Conservation (phyloP, 768 basidiomycete genomes). For the Peribolospora kevripleyi region DNA sequence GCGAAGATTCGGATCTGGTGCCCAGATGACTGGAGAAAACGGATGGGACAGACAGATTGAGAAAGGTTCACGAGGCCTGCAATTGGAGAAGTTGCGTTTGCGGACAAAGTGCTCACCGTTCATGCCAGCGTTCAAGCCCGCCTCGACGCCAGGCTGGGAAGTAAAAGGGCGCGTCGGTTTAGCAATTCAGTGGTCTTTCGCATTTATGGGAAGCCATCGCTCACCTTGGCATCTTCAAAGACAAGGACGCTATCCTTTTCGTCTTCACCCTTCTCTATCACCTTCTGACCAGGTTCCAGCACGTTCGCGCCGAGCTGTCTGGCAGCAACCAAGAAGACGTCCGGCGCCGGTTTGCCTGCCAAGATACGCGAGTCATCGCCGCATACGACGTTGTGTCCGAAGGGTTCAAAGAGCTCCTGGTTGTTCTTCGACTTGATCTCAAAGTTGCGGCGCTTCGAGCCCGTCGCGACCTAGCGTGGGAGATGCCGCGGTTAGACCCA, state of each 20-base stretch:
- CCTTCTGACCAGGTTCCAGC: constrained; percentile 13
- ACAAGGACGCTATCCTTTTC: constrained; percentile 44
- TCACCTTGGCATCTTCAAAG: constrained; percentile 44
- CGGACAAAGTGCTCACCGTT: constrained; percentile 28
- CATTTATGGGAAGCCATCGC: too few relatives aligned
- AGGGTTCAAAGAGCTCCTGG: constrained; percentile 32
- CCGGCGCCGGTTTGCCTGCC: constrained; percentile 47
- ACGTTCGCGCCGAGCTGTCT: constrained; percentile 24
- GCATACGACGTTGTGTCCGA: constrained; percentile 42
- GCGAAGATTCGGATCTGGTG: constrained; percentile 46
- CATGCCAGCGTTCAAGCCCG: constrained; percentile 69
- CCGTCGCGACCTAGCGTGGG: constrained; percentile 33
- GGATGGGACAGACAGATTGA: too few relatives aligned
- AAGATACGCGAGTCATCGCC: constrained; percentile 32
- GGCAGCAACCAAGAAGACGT: constrained; percentile 53
- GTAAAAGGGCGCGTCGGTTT: too few relatives aligned
- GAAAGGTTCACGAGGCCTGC: too few relatives aligned
- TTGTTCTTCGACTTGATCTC: constrained; percentile 35
- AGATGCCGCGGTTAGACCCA: too few relatives aligned
- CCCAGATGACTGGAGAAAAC: constrained; percentile 41
- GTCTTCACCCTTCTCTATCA: constrained; percentile 18
- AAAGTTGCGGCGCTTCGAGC: constrained; percentile 36
- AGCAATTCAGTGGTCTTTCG: too few relatives aligned
- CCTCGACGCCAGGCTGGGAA: constrained; percentile 35
- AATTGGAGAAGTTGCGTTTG: too few relatives aligned